phyloP scores from a whole-genome alignment of 1,139 yeast species.

The Taiozyma sp. region DNA sequence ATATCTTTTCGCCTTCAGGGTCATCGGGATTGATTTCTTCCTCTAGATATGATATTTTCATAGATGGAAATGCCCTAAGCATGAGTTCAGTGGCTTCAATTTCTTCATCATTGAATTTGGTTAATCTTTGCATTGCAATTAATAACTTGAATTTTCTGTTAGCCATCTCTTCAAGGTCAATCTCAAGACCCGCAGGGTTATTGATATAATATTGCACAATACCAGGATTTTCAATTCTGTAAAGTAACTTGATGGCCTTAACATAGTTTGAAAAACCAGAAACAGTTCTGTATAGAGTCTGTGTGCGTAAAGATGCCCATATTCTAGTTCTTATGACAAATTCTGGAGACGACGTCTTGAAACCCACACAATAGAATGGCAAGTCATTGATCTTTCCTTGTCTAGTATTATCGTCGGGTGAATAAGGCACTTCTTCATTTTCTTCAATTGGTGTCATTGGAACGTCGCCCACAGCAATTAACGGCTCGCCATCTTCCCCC shows the following conservation, averaged over 20 bases:
- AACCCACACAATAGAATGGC: constrained; percentile 71
- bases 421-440: constrained; percentile 11
- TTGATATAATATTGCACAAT: constrained; percentile 35
- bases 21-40: constrained; percentile 36
- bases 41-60: constrained; percentile 57
- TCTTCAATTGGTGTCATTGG: constrained; percentile 11
- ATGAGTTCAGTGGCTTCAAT: constrained; percentile 50
- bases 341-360: constrained; percentile 57
- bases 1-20: constrained; percentile 30
- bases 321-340: constrained; percentile 64
- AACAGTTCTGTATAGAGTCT: constrained; percentile 72
- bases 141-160: constrained; percentile 61
- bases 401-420: constrained; percentile 28
- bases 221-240: constrained; percentile 58
- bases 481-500: background rate
- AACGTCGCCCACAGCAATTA: constrained; percentile 1
- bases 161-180: constrained; percentile 48
- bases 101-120: constrained; percentile 48
- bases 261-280: constrained; percentile 74
- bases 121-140: constrained; percentile 67
- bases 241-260: constrained; percentile 61
- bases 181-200: constrained; percentile 32
- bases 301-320: constrained; percentile 80
- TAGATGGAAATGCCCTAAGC: constrained; percentile 56
- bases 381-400: constrained; percentile 47